phyloP scores from a whole-genome alignment of 148 eudicot genomes.

The Chenopodium berlandieri region DNA sequence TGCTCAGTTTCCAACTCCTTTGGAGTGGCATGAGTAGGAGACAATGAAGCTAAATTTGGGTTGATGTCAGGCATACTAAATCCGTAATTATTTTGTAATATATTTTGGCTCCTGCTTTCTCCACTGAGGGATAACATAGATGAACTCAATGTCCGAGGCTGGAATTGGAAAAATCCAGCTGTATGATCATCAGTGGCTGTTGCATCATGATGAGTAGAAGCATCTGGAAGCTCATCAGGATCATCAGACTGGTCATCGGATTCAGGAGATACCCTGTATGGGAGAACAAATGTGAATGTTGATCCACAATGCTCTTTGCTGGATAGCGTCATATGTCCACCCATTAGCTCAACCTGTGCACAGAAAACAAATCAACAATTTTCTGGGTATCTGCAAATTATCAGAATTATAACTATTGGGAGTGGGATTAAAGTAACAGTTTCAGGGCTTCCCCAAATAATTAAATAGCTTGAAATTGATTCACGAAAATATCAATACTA shows the following conservation, averaged over 20 bases:
- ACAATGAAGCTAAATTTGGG: constrained; percentile 27
- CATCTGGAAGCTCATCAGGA: constrained; percentile 59
- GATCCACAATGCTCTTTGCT: constrained; percentile 75
- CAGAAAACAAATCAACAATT: not conserved
- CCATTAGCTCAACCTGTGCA: constrained; percentile 90
- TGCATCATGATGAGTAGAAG: constrained; percentile 36
- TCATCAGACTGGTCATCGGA: constrained; percentile 60
- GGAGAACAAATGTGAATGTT: constrained; percentile 75
- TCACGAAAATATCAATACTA: not conserved
- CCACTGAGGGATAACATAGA: constrained; percentile 46
- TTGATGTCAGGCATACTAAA: constrained; percentile 31
- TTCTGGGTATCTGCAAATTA: not conserved
- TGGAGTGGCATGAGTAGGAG: constrained; percentile 21
- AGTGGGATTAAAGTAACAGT: not conserved
- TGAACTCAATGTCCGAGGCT: constrained; percentile 60
- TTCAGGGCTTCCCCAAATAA: no score
- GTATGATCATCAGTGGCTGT: constrained; percentile 39
- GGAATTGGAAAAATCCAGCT: constrained; percentile 61
- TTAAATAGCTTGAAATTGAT: not conserved
- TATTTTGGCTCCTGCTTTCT: constrained; percentile 40
- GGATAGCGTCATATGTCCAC: constrained; percentile 76
- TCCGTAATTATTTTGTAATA: constrained; percentile 31
- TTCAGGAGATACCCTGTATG: constrained; percentile 59
- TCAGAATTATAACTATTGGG: not conserved
- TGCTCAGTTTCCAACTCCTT: constrained; percentile 40